Percentiles rank a stretch among this genome's conserved stretches.
Conservation (phyloP, 192 early-diverging fungal genomes). For the Rhizoclosmatium globosum region DNA sequence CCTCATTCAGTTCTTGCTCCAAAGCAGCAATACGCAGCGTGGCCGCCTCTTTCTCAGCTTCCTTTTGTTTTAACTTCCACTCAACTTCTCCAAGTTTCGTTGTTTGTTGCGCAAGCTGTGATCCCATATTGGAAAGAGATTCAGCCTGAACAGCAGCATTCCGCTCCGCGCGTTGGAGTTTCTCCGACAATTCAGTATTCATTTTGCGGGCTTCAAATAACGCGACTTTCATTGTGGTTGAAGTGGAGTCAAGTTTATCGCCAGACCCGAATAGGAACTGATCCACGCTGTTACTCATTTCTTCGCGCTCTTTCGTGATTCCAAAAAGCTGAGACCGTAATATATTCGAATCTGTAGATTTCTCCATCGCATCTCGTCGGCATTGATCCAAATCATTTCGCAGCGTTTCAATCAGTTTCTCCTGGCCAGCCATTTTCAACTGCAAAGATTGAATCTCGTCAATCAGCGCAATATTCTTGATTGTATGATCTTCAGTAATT, state of each 20-base stretch:
- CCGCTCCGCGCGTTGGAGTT: constrained; percentile 4
- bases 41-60: not conserved
- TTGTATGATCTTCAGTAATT: not conserved
- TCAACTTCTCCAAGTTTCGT: constrained; percentile 31
- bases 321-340: constrained; percentile 12
- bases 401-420: constrained; percentile 21
- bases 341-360: not conserved
- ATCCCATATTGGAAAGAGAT: constrained; percentile 24
- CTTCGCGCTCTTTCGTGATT: constrained; percentile 12
- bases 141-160: not conserved
- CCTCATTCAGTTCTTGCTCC: constrained; percentile 6
- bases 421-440: constrained; percentile 8
- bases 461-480: not conserved
- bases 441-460: not conserved
- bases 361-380: not conserved
- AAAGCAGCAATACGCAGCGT: not conserved
- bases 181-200: constrained; percentile 13
- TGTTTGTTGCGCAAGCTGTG: constrained; percentile 33
- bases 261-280: not conserved
- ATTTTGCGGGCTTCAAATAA: constrained; percentile 32
- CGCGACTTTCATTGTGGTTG: constrained; percentile 10
- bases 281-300: constrained; percentile 14
- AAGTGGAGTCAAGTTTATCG: not conserved
- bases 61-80: constrained; percentile 38
- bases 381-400: constrained; percentile 9